Evolutionary conservation across 75 land plant species (phyloP).

Genomic region (Adiantum capillusveneris): DNA sequence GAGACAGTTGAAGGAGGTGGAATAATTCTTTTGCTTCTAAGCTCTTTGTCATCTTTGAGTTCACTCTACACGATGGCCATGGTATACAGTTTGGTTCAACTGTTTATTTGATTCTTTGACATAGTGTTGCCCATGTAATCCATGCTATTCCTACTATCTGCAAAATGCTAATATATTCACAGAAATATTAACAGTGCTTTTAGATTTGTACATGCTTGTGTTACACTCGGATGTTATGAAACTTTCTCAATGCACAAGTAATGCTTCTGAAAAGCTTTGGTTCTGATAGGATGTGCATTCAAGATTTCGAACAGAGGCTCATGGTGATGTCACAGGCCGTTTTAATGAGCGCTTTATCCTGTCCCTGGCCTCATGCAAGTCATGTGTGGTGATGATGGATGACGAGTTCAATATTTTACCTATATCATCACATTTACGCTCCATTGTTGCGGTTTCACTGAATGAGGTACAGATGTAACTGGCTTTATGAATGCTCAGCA

Average conservation of each 20-base stretch:
- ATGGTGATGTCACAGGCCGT: constrained; percentile 60
- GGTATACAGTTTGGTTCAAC: no score
- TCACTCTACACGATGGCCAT: constrained; percentile 95
- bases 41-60: constrained; percentile 79
- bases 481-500: background rate
- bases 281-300: constrained; percentile 91
- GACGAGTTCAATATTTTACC: constrained; percentile 92
- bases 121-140: no score
- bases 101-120: no score
- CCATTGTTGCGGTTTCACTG: constrained; percentile 48
- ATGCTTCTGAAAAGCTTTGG: no score
- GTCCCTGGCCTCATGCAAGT: constrained; percentile 88
- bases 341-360: constrained; percentile 95
- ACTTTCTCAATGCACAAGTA: no score
- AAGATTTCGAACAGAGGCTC: constrained; percentile 93
- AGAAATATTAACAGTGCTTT: no score
- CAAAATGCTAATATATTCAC: no score
- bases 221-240: no score
- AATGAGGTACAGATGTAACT: constrained; percentile 48
- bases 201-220: no score
- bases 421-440: constrained; percentile 79
- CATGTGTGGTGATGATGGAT: constrained; percentile 95
- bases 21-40: constrained; percentile 67
- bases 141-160: no score
- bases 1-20: constrained; percentile 99